Base-by-base conservation (phyloP, 805 yeast species). In the Candida oleophila region DNA sequence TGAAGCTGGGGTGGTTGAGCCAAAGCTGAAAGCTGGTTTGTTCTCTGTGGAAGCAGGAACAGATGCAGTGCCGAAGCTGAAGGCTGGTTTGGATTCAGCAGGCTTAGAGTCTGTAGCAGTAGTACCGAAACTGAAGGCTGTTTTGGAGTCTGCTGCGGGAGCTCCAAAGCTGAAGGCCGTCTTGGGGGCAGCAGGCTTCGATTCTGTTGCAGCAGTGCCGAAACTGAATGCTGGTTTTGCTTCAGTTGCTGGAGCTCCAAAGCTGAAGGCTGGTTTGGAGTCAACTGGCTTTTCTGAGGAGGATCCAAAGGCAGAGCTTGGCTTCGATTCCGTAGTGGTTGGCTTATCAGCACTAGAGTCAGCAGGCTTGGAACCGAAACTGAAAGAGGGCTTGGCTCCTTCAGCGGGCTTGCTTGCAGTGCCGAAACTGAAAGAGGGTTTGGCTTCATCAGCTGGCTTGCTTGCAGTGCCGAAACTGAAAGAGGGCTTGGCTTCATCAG, bases 101-200 rank as follows among this genome's bases (percentile, higher is more conserved):
- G 52, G 14, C 15, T 30, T 38, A 9, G 47, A 21, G 7, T 49
- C 37, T 41, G 20, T n/a, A 36, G 36, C 7, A 15, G n/a, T 14
- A 19, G 52, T 36, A 4, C 62, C 61, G 38, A 61, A 59, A 15
- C 57, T 46, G 45, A 60, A 61, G 3, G 56, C 59, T 18, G 71
- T 65, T 42, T 61, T 60, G 18, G 49, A 49, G 51, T 15, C 4
- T 50, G 48, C 38, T 52, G 49, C 32, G 51, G 50, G 42, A 41
- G 44, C 7, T 8, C 58, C 57, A 44, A 59, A 60, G 12, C 57
- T 48, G 49, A 59, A 60, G 3, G 58, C 52, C 15, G 63, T 60
- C 32, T 56, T 58, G 15, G 43, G 3, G 14, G 37, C 37, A 38
- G 45, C 47, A 7, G 49, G 48, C 32, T 37, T 25, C 30, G 50